These are phyloP conservation scores for Triticum urartu DNA, from an alignment of 176 grass and related monocot species.

Conservation along the genomic window DNA sequence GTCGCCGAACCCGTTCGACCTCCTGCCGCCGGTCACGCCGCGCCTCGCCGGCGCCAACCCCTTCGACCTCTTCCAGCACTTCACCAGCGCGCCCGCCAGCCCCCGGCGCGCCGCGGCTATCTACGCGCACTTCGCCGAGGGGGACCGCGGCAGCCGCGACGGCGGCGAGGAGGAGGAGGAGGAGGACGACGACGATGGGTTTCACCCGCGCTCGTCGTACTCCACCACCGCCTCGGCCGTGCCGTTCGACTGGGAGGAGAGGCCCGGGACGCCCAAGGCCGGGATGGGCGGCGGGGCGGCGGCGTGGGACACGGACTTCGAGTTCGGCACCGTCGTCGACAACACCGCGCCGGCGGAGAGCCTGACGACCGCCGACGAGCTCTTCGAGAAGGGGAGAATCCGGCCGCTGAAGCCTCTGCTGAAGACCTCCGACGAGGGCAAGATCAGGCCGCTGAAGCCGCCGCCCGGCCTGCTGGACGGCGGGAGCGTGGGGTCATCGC, in stretches of 20 bases:
- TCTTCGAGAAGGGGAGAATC: constrained; percentile 59
- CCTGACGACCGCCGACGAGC: constrained; percentile 64
- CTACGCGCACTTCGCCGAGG: constrained; percentile 48
- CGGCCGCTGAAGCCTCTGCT: constrained; percentile 52
- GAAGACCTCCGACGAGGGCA: constrained; percentile 46
- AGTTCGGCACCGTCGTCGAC: constrained; percentile 51
- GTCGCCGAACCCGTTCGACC: constrained; percentile 43
- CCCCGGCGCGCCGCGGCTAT: constrained; percentile 67
- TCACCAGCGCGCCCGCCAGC: constrained; percentile 78
- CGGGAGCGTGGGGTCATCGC: constrained; percentile 48
- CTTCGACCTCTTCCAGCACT: constrained; percentile 68
- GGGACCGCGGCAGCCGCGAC: no score
- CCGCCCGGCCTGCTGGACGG: constrained; percentile 70
- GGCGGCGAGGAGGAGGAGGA: not conserved
- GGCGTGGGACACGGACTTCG: constrained; percentile 60
- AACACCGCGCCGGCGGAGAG: constrained; percentile 21
- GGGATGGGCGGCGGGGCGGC: constrained; percentile 6
- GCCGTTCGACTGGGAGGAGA: constrained; percentile 90
- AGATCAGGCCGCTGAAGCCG: constrained; percentile 70
- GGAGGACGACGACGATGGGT: not conserved
- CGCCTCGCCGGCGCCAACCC: constrained; percentile 51
- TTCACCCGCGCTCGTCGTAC: constrained; percentile 29
- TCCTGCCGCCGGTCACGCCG: constrained; percentile 37
- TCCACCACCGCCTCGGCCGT: constrained; percentile 42
- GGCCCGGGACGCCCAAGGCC: constrained; percentile 77